Evolutionary conservation across 2,329 filamentous ascomycete genomes (phyloP), one percentile per base, ranked within the genome.

Genomic region (Elsinoe batatas): DNA sequence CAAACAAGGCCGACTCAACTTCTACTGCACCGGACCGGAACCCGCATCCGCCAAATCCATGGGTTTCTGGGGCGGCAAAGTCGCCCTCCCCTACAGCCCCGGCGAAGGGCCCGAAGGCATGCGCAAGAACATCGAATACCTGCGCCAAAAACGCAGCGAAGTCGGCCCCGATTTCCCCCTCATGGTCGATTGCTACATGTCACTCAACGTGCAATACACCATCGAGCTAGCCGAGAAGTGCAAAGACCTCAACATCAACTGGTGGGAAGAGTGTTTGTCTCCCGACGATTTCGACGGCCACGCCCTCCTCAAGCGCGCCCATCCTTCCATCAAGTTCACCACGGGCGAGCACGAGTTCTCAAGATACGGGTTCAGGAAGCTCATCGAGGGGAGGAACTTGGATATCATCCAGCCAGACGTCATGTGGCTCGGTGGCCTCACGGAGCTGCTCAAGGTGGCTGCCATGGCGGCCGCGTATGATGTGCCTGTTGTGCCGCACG

Each of bases 111-210:
- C 83, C 20, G 82, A 79, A 57, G 91, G 91, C 3, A 74, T 96
- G 64, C 80, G 81, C 68, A 95, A 94, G 77, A 96, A 96, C 68
- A 80, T 95, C 55, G 89, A 89, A 68, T 96, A 91, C 68, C 79
- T 96, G 50, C 82, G 85, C 62, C 85, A 88, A 71, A 88, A 95
- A 71, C 82, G 90, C 55, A 87, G 90, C 67, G 81, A 81, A 56
- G 85, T 96, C 42, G 91, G 91, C 0, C 87, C 89, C 0, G 87
- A 95, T 69, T 96, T 93, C 69, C 91, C 91, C 44, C 79, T 96
- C 62, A 91, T 94, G 77, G 91, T 96, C 4, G 91, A 96, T 74
- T 96, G 91, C 77, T 96, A 95, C 74, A 96, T 96, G 91, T 91
- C 87, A 62, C 76, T 96, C 65, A 95, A 91, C 65, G 91, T 96